Conservation (phyloP, 192 early-diverging fungal species). For the Backusella mclennaniae region DNA sequence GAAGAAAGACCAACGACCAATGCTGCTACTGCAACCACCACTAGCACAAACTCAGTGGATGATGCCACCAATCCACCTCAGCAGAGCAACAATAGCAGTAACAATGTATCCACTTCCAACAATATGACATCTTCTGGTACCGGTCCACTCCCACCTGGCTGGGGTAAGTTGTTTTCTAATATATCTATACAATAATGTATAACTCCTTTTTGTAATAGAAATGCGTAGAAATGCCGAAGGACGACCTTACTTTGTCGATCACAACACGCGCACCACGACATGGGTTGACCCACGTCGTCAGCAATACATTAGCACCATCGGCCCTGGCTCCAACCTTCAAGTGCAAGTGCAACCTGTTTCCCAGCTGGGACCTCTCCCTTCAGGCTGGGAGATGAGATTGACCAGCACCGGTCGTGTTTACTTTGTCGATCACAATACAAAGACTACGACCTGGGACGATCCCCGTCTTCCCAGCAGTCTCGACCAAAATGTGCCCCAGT, state of each 20-base stretch:
- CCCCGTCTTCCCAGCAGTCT: slow-evolving; percentile 81
- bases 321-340: slow-evolving; percentile 53
- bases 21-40: slow-evolving; percentile 23
- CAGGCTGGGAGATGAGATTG: slow-evolving; percentile 98
- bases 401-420: slow-evolving; percentile 93
- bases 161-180: slow-evolving; percentile 39
- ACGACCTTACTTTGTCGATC: slow-evolving; percentile 88
- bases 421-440: slow-evolving; percentile 98
- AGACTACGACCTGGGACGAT: slow-evolving; percentile 98
- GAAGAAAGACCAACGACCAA: slow-evolving; percentile 45
- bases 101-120: background rate
- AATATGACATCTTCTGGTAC: slow-evolving; percentile 49
- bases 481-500: slow-evolving; percentile 93
- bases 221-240: slow-evolving; percentile 34
- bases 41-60: slow-evolving; percentile 11
- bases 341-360: slow-evolving; percentile 72
- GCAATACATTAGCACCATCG: slow-evolving; percentile 56
- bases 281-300: slow-evolving; percentile 87
- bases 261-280: slow-evolving; percentile 85
- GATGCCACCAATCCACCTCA: background rate
- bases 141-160: slow-evolving; percentile 80
- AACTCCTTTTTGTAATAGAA: slow-evolving; percentile 6
- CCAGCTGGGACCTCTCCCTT: slow-evolving; percentile 86
- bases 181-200: background rate
- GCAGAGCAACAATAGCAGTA: background rate